Evolutionary conservation across 2,329 filamentous ascomycete species (phyloP), one percentile per base, ranked within the genome.

Genomic region (Hypomyces rosellus): DNA sequence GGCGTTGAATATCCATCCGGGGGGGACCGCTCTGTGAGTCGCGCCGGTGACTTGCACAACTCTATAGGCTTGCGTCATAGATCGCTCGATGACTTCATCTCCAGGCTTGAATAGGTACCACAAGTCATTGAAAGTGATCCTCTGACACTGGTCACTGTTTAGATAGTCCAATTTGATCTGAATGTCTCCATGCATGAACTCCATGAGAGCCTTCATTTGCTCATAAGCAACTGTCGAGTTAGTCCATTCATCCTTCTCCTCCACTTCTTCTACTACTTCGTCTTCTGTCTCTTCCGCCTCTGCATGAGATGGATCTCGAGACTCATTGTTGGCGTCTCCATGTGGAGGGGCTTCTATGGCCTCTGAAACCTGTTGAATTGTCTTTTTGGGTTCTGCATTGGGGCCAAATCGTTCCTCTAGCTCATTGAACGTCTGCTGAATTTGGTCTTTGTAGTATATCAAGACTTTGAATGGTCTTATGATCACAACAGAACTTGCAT

Each of bases 31-130:
- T 16, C 40, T 44, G 51, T 61, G 56, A 3, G 11, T 4, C 11
- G 49, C 30, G 34, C 34, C 49, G 1, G 3, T 33, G 2, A 60
- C 45, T 2, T 42, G 18, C 13, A 63, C 43, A 5, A 67, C 51
- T 2, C 55, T 52, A 34, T 64, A 65, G 2, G 54, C 59, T 37
- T 67, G 64, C n/a, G 49, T 53, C 1, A 42, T 34, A 3, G 49
- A 45, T 3, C 45, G 34, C 13, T 22, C 42, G 11, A 60, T 44
- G 1, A 66, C 58, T 1, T 58, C 37, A 3, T 59, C 53, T 1
- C 63, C 62, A 0, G 60, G 62, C 15, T 55, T 56, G 48, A 62
- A 67, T 9, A 65, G 42, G 30, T 60, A 54, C 60, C 62, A 64
- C 0, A 66, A n/a, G 46, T 67, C 61, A 4, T 49, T 38, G 46